A percentile compares a stretch with the other conserved stretches of the same genome.
phyloP scores from a whole-genome alignment of 805 yeast species.

The Nakazawaea molendinolei region DNA sequence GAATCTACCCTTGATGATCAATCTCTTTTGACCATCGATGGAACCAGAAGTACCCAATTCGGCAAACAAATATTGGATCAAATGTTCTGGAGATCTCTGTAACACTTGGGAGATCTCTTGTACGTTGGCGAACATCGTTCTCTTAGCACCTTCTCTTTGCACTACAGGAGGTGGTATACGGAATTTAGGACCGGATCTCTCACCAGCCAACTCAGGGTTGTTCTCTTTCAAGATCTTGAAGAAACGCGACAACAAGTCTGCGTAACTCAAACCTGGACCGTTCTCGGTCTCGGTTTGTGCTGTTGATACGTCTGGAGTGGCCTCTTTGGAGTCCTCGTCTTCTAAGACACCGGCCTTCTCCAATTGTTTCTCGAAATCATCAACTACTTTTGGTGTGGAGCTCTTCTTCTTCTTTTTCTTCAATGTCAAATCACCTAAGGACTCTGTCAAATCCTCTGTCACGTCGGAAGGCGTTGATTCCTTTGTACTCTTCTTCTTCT shows the following conservation, averaged over 20 bases:
- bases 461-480: constrained; percentile 22
- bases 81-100: constrained; percentile 96
- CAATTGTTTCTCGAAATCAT: constrained; percentile 83
- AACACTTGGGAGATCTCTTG: constrained; percentile 90
- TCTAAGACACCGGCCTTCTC: constrained; percentile 85
- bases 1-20: constrained; percentile 96
- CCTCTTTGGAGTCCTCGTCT: constrained; percentile 25
- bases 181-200: constrained; percentile 83
- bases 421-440: constrained; percentile 63
- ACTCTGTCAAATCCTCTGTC: constrained; percentile 42
- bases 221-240: constrained; percentile 81
- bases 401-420: constrained; percentile 82
- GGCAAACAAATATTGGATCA: constrained; percentile 93
- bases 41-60: constrained; percentile 99
- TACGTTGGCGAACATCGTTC: constrained; percentile 92
- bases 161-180: constrained; percentile 97
- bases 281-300: constrained; percentile 21
- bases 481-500: constrained; percentile 64
- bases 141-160: constrained; percentile 95
- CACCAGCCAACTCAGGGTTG: constrained; percentile 98
- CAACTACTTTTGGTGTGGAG: constrained; percentile 45
- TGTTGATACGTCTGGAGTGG: constrained; percentile 23
- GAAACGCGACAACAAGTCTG: constrained; percentile 73
- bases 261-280: constrained; percentile 63
- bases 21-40: constrained; percentile 95